Evolutionary conservation across 371 early-diverging fungal species (phyloP), one percentile per base, ranked within the genome.

Genomic region (Nematocida parisii): DNA sequence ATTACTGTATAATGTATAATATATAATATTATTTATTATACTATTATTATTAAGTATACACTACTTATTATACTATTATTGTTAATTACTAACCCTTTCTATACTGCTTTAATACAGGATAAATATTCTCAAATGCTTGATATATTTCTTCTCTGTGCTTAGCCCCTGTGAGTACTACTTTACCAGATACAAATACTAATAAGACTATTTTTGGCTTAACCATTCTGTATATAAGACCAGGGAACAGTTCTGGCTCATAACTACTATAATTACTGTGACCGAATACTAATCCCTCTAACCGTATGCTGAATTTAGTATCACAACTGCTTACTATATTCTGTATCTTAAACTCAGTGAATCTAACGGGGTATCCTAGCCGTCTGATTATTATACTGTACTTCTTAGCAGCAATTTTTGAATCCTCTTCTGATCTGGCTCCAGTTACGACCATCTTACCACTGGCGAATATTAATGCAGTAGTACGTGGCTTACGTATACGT

Each of bases 291-390:
- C 98, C 98, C 87, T 99, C 99, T 67, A 99, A 89, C 61, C 99
- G 93, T 85, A 99, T 97, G 60, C 96, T 97, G 86, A 99, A 99
- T 88, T 95, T 95, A 83, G 97, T 95, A 89, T 98, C 99, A 87
- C 98, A 98, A 39, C 92, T 92, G 50, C 98, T 97, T 55, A 99
- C 99, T 87, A 99, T 99, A 89, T 99, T 99, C 86, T 99, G 99
- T 82, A 99, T 95, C 89, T 97, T 99, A 87, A 98, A 99, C 83
- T 98, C 97, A 9, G 93, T 92, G 83, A 99, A 99, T 87, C 95
- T 93, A 61, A 97, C 95, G 60, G 91, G 91, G 88, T 98, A 99
- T 3, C 99, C 99, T 64, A 98, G 90, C 88, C 98, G 97, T 85
- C 96, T 95, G 68, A 99, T 93, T 84, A 98, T 99, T 83, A 97